A percentile compares a stretch with the other conserved stretches of the same genome.
Conservation (phyloP, 257 asterid genomes). For the Anisodus acutangulus region DNA sequence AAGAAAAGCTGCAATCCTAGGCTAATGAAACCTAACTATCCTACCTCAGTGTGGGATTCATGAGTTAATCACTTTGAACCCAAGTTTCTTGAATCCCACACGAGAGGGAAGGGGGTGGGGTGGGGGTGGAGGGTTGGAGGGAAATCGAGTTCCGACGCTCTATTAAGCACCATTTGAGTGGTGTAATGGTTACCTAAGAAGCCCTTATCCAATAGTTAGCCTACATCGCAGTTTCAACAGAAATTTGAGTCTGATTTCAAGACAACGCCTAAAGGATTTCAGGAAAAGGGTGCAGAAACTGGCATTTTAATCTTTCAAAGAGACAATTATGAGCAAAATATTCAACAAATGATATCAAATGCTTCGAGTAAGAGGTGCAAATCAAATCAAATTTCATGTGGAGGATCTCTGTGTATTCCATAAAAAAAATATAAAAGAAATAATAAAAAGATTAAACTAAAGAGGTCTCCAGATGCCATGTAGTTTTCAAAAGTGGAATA, state of each 20-base stretch:
- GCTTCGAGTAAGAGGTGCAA: not conserved
- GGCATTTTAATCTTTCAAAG: constrained; percentile 6
- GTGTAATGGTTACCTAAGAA: not conserved
- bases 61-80: not conserved
- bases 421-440: not conserved
- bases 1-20: not conserved
- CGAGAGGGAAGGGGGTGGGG: not conserved
- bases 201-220: not conserved
- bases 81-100: not conserved
- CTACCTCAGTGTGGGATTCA: constrained; percentile 1
- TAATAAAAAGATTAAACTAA: not conserved
- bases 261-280: constrained; percentile 7
- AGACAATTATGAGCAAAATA: not conserved
- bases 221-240: not conserved
- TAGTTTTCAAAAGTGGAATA: constrained; percentile 5
- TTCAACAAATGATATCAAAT: constrained; percentile 2
- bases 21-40: not conserved
- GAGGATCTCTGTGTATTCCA: constrained; percentile 22
- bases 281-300: not conserved
- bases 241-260: constrained; percentile 11
- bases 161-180: not conserved
- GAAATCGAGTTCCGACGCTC: not conserved
- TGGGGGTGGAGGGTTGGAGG: not conserved
- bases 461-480: constrained; percentile 19
- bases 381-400: constrained; percentile 4